Percentiles rank a stretch among this genome's conserved stretches.
These are phyloP conservation scores for Trichoderma parareesei DNA, from an alignment of 495 filamentous ascomycete genomes.

Conservation along the genomic window DNA sequence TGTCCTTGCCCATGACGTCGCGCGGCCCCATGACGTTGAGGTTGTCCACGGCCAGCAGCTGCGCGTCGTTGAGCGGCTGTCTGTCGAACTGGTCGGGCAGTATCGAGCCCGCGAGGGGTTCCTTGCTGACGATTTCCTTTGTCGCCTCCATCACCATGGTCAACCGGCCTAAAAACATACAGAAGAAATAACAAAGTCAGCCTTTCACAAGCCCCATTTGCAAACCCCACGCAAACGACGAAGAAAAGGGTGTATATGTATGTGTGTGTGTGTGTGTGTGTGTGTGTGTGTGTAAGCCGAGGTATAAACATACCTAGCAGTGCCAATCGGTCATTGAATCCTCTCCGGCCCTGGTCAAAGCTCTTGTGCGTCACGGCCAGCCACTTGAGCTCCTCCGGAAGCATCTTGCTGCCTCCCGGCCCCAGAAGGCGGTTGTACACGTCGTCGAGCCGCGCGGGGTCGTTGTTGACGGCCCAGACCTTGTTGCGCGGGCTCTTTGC, in stretches of 20 bases:
- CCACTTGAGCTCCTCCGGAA: constrained; percentile 93
- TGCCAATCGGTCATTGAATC: constrained; percentile 89
- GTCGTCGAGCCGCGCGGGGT: constrained; percentile 60
- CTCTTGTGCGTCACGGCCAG: constrained; percentile 96
- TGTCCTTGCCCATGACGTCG: constrained; percentile 46
- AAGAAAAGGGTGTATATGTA: too few relatives aligned
- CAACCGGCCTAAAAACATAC: background rate
- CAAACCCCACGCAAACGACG: too few relatives aligned
- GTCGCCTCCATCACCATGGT: constrained; percentile 1
- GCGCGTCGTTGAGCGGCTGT: constrained; percentile 62
- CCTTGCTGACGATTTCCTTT: constrained; percentile 13
- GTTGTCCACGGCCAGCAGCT: constrained; percentile 62
- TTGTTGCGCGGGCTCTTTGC: constrained; percentile 37
- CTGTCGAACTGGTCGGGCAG: constrained; percentile 42
- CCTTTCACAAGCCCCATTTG: background rate
- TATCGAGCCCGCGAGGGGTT: constrained; percentile 18
- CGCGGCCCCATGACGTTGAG: constrained; percentile 49
- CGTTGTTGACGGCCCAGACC: constrained; percentile 61
- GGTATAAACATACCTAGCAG: constrained; percentile 50
- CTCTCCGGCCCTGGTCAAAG: constrained; percentile 89
- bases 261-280: too few relatives aligned
- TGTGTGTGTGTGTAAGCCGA: too few relatives aligned
- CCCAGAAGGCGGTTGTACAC: constrained; percentile 70
- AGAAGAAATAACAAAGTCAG: constrained; percentile 1
- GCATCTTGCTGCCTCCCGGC: constrained; percentile 54